Percentiles rank a stretch among this genome's conserved stretches.
Evolutionary conservation across 2,329 filamentous ascomycete genomes (phyloP).

Genomic region (Penicillium verrucosum): DNA sequence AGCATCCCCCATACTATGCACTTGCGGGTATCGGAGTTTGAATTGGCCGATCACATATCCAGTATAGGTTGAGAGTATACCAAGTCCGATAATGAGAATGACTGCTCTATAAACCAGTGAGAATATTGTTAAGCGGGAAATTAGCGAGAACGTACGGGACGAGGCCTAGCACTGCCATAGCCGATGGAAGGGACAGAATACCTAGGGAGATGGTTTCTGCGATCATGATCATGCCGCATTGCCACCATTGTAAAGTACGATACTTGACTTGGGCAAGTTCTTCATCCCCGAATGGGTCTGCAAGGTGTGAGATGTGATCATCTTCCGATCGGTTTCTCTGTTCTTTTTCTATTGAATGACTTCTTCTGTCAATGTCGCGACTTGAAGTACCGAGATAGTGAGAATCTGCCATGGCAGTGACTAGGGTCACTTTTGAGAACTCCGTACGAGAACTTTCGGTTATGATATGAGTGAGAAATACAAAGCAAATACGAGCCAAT

Average conservation of each 20-base stretch:
- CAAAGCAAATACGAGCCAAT: background rate
- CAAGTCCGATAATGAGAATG: constrained; percentile 51
- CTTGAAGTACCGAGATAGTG: background rate
- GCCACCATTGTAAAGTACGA: constrained; percentile 15
- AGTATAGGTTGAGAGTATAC: constrained; percentile 54
- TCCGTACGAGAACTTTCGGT: background rate
- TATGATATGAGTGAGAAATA: no score
- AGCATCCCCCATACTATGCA: constrained; percentile 66
- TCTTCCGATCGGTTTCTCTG: background rate
- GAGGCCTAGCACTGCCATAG: constrained; percentile 51
- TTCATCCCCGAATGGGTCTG: constrained; percentile 14
- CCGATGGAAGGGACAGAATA: constrained; percentile 53
- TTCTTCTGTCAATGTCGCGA: background rate
- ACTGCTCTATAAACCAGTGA: constrained; percentile 39
- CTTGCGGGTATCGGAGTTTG: constrained; percentile 53
- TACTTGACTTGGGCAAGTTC: constrained; percentile 9
- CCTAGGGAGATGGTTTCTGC: constrained; percentile 47
- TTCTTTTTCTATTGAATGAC: background rate
- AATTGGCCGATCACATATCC: constrained; percentile 58
- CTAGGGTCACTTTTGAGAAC: background rate
- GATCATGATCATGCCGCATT: constrained; percentile 20
- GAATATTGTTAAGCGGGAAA: background rate
- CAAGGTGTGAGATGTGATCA: background rate
- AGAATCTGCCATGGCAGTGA: background rate
- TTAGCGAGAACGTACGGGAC: constrained; percentile 38